Percentiles rank a stretch among this genome's conserved stretches.
These are phyloP conservation scores for Xylaria sp. DNA, from an alignment of 2,329 filamentous ascomycete genomes.

Conservation along the genomic window DNA sequence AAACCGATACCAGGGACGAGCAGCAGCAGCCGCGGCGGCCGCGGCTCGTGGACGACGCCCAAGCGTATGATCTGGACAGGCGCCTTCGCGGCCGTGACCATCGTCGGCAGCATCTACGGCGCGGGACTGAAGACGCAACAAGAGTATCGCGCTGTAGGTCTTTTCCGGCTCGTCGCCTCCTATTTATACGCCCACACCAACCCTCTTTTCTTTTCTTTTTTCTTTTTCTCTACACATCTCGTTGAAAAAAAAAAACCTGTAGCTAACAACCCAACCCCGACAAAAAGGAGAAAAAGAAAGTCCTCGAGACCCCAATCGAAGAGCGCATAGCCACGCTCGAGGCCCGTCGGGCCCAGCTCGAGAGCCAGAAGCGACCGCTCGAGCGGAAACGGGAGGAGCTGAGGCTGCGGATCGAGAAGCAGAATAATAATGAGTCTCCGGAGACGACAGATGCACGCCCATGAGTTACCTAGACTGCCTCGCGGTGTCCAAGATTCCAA, in stretches of 20 bases:
- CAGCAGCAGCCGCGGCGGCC: background rate
- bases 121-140: conserved; percentile 61
- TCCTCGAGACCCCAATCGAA: conserved; percentile 54
- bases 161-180: too few species aligned
- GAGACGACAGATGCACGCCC: background rate
- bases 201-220: background rate
- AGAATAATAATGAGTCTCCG: conserved; percentile 45
- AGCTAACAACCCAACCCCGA: background rate
- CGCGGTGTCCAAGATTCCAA: background rate
- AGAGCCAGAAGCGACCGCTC: conserved; percentile 54
- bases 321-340: conserved; percentile 61
- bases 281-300: conserved; percentile 49
- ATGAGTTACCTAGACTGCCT: background rate
- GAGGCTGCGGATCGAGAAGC: conserved; percentile 53
- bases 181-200: background rate
- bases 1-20: too few species aligned
- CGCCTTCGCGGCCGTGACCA: conserved; percentile 59
- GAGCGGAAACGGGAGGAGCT: conserved; percentile 58
- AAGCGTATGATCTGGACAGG: conserved; percentile 52
- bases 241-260: too few species aligned
- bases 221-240: background rate
- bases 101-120: conserved; percentile 61
- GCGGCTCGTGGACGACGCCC: conserved; percentile 32
- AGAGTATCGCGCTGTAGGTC: conserved; percentile 57
- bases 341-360: conserved; percentile 54